Evolutionary conservation across 768 basidiomycete genomes (phyloP), one percentile per base, ranked within the genome.

Genomic region (Rhizopogon sp.): DNA sequence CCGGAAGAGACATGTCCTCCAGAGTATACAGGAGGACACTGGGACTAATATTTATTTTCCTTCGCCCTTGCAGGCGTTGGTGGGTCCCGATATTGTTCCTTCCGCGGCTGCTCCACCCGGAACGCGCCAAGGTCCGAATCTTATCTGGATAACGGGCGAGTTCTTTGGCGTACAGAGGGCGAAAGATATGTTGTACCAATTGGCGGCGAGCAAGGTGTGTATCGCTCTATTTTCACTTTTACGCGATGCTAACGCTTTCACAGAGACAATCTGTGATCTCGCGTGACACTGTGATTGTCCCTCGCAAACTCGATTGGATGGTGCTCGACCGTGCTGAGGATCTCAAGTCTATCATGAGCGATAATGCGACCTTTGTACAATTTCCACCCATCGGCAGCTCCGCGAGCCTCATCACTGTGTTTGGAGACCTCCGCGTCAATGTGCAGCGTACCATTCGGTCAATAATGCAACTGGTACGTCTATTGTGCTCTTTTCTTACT

Each of bases 231-330:
- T 44, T 20, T 6, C 22, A 11, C 17, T n/a, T 43, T 39, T 56
- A 20, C 8, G 3, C 22, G 7, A 56, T 47, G 17, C 43, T 43
- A 54, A 39, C 40, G 3, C 31, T 37, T 31, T 14, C 33, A 7
- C 63, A 98, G 96, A 87, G 85, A 66, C 93, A 95, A 69, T 79
- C 83, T 45, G 83, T 97, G 56, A 86, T 97, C 55, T 95, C 96
- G 7, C 78, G 93, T 56, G 95, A 99, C 67, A 93, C 92, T 14
- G 91, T 93, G 5, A 89, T 98, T 53, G 80, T 97, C 22, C 96
- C 96, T 54, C 88, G 96, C 58, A 99, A 99, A 70, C 79, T 99
- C 58, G 96, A 99, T 65, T 98, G 96, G 95, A 88, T 99, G 83
- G 83, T 97, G 53, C 91, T 90, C n/a, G 93, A 99, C 70, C 85